Conservation (phyloP, 2,329 filamentous ascomycete species). For the Ustulina deusta region DNA sequence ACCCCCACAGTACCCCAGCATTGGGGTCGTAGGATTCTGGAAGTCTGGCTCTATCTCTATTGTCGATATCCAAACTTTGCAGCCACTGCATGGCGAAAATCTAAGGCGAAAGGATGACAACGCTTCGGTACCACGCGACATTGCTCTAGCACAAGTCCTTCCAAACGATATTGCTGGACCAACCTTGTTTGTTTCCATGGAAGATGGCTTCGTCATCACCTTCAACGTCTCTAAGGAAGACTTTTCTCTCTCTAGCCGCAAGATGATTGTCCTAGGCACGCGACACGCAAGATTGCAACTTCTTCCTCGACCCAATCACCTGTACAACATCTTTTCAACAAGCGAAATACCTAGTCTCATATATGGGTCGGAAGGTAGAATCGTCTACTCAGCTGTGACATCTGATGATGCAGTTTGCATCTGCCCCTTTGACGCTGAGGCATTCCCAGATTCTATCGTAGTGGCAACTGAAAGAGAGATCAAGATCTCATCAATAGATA, state of each 20-base stretch:
- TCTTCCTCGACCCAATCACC: constrained; percentile 74
- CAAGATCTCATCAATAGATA: constrained; percentile 84
- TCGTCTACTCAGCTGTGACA: constrained; percentile 93
- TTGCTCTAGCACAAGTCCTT: constrained; percentile 83
- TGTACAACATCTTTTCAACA: constrained; percentile 89
- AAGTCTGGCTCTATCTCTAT: constrained; percentile 83
- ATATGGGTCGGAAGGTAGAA: constrained; percentile 86
- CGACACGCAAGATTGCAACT: constrained; percentile 85
- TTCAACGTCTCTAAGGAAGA: constrained; percentile 75
- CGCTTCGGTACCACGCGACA: constrained; percentile 83
- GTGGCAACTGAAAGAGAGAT: constrained; percentile 82
- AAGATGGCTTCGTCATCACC: constrained; percentile 90
- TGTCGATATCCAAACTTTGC: constrained; percentile 74
- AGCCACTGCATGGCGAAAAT: constrained; percentile 73
- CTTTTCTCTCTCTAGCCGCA: constrained; percentile 76
- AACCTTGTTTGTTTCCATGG: constrained; percentile 89
- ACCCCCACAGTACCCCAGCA: constrained; percentile 69
- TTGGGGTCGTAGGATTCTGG: constrained; percentile 90
- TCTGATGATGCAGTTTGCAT: constrained; percentile 86
- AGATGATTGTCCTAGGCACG: constrained; percentile 86
- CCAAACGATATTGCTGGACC: constrained; percentile 68
- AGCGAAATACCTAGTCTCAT: constrained; percentile 96
- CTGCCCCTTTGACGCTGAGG: constrained; percentile 83
- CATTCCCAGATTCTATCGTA: constrained; percentile 83
- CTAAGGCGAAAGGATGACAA: constrained; percentile 72